Conservation (phyloP, 805 yeast species). For the Yarrowia hollandica region DNA sequence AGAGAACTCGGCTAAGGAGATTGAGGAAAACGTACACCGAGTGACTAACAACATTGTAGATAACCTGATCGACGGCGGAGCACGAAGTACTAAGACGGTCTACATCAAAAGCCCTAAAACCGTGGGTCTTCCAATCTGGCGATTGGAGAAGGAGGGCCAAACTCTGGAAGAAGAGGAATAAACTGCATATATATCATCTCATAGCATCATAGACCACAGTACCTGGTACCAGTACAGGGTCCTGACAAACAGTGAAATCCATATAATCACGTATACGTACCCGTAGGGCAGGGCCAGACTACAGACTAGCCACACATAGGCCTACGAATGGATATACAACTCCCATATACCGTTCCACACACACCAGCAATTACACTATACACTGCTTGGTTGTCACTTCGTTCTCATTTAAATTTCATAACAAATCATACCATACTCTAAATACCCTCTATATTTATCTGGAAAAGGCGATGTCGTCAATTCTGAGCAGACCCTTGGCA, state of each 20-base stretch:
- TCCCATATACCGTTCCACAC: too few species aligned
- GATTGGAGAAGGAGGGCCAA: conserved; percentile 15
- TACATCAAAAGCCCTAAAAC: conserved; percentile 69
- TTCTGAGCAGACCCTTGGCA: conserved; percentile 91
- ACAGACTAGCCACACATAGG: too few species aligned
- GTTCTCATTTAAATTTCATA: neutral
- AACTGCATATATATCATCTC: neutral
- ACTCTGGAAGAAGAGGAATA: neutral
- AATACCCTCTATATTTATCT: conserved; percentile 47
- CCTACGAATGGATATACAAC: too few species aligned
- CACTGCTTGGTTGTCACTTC: neutral
- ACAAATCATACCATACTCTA: neutral
- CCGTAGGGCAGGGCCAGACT: neutral
- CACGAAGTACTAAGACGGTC: conserved; percentile 52
- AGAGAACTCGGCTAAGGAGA: conserved; percentile 46
- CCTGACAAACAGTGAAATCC: too few species aligned
- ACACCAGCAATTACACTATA: too few species aligned
- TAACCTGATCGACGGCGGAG: conserved; percentile 50
- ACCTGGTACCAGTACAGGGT: too few species aligned
- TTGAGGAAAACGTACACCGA: conserved; percentile 55
- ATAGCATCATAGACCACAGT: too few species aligned
- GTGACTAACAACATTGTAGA: conserved; percentile 52
- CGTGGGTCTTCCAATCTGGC: conserved; percentile 54
- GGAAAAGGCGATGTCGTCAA: conserved; percentile 94
- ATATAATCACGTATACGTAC: neutral